Evolutionary conservation across 2,329 filamentous ascomycete species (phyloP), one percentile per base, ranked within the genome.

Genomic region (Alternaria hordeiaustralica): DNA sequence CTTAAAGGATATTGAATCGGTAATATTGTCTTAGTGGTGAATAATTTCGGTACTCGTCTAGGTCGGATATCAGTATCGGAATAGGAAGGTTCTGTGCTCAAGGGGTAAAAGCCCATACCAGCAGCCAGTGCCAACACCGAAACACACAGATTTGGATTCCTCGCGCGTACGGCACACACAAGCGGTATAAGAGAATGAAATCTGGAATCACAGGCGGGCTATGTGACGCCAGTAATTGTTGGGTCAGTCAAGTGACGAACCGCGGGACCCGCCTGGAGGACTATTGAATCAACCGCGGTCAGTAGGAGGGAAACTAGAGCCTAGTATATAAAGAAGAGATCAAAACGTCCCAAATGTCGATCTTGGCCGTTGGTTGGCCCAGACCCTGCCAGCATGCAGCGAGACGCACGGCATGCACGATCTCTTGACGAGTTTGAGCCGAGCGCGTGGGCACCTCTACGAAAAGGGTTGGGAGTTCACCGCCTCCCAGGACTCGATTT

Each of bases 41-140:
- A 63, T 71, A 65, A 71, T 69, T 61, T 72, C 68, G 67, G 70
- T 67, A 71, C 59, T 64, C 60, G 60, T 69, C 69, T 74, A 69
- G 56, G 61, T 58, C 58, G 61, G 43, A 66, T 58, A 69, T 72
- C 64, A 73, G 67, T 72, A 63, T 55, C 61, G 55, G 60, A 69
- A 65, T 63, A 65, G 68, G 68, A 66, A 70, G 65, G 65, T 41
- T 58, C 64, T 58, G 51, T 67, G 62, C 62, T 65, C 66, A 68
- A 67, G 71, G 71, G 69, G 68, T 56, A 43, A 53, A 49, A 33
- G 51, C 60, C 26, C 70, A 66, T 63, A 72, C 72, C 71, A 71
- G 69, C 71, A 74, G 57, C 71, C 70, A 74, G 68, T 63, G 70
- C 68, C 56, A 54, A 66, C 51, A 63, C 63, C 63, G 62, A 68